Conservation (phyloP, 2,329 filamentous ascomycete species). For the Penicillium sp. region DNA sequence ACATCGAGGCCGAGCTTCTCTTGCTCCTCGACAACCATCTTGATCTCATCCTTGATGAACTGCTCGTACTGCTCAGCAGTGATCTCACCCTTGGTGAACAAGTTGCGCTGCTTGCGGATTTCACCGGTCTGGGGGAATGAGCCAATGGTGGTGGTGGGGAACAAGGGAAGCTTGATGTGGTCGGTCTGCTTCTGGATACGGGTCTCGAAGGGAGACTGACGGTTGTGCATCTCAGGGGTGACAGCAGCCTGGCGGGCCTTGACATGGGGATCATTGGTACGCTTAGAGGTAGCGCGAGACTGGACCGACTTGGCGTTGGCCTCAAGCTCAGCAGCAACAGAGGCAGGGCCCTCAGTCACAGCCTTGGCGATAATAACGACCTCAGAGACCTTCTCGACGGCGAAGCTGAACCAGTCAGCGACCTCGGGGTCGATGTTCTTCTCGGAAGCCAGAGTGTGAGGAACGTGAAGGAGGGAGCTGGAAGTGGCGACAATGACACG, state of each 20-base stretch:
- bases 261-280: slow-evolving; percentile 95
- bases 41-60: slow-evolving; percentile 99
- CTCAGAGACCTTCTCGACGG: slow-evolving; percentile 88
- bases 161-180: slow-evolving; percentile 88
- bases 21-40: slow-evolving; percentile 92
- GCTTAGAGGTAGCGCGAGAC: slow-evolving; percentile 83
- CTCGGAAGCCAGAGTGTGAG: slow-evolving; percentile 96
- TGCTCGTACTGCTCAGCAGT: slow-evolving; percentile 88
- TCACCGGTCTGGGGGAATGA: slow-evolving; percentile 99
- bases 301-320: slow-evolving; percentile 94
- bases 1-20: slow-evolving; percentile 97
- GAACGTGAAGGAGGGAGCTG: slow-evolving; percentile 95
- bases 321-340: slow-evolving; percentile 85
- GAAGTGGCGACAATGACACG: slow-evolving; percentile 96
- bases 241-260: slow-evolving; percentile 94
- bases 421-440: slow-evolving; percentile 96
- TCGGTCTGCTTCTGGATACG: slow-evolving; percentile 87
- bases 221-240: slow-evolving; percentile 80
- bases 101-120: slow-evolving; percentile 94
- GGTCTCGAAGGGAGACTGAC: slow-evolving; percentile 81
- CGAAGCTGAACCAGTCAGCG: slow-evolving; percentile 98
- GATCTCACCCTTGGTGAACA: slow-evolving; percentile 99
- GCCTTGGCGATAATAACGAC: slow-evolving; percentile 94
- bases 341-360: slow-evolving; percentile 84
- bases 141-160: slow-evolving; percentile 98